Evolutionary conservation across 2,329 filamentous ascomycete genomes (phyloP).

Genomic region (Aspergillus sp.): DNA sequence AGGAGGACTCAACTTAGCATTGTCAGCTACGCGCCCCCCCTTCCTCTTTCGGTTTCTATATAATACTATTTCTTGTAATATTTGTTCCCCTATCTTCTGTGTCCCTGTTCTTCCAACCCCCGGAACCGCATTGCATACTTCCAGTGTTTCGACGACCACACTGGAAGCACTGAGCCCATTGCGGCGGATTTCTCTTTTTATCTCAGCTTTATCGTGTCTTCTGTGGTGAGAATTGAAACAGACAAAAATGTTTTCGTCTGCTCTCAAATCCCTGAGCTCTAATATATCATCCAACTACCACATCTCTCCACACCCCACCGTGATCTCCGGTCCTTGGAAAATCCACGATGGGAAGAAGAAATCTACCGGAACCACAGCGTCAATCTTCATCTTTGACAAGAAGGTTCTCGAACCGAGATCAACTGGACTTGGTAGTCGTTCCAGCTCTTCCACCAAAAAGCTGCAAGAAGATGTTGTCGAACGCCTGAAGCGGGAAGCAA

Average conservation of each 20-base stretch:
- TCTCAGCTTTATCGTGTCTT: background rate
- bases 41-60: background rate
- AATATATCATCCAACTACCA: conserved; percentile 94
- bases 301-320: conserved; percentile 72
- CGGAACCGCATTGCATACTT: background rate
- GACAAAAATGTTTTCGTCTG: conserved; percentile 80
- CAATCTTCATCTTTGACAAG: conserved; percentile 91
- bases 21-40: background rate
- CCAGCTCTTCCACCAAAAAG: conserved; percentile 68
- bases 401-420: conserved; percentile 75
- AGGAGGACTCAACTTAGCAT: background rate
- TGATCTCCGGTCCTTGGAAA: conserved; percentile 89
- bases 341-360: conserved; percentile 98
- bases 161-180: background rate
- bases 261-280: conserved; percentile 89
- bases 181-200: background rate
- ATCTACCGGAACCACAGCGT: conserved; percentile 82
- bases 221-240: background rate
- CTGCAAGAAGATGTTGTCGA: conserved; percentile 88
- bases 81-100: background rate
- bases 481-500: conserved; percentile 86
- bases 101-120: background rate
- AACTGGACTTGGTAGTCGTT: conserved; percentile 60
- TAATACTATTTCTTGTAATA: background rate
- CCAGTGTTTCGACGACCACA: background rate